Evolutionary conservation across 257 asterid genomes (phyloP), one percentile per base, ranked within the genome.

Genomic region (Salvia miltiorrhiza): DNA sequence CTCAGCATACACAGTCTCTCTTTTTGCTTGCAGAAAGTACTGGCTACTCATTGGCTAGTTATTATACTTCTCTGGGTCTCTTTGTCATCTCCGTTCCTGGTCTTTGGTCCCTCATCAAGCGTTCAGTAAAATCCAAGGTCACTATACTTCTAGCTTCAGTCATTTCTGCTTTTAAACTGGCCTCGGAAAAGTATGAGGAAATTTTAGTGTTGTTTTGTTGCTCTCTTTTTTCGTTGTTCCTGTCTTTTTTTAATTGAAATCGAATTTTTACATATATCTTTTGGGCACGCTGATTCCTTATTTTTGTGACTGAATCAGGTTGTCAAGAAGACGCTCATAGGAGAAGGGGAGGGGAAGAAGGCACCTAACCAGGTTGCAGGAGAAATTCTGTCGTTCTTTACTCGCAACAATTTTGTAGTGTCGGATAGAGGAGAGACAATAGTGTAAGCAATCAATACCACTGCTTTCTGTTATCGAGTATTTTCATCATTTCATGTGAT

Each of bases 121-220:
- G 99, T 14, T 93, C 97, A 4, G 96, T 90, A 57, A 93, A 93
- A 83, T 93, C 99, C 48, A 93, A 93, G 97, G 97, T 89, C n/a
- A 68, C 45, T 20, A 9, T 28, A 14, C 20, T 47, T n/a, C 33
- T 21, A 4, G 24, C 60, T 74, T 35, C 7, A 43, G 13, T 43
- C 30, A 8, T 35, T 73, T 44, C 52, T 23, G 56, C 60, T 43
- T 8, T 28, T 16, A 14, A 45, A 19, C 37, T 30, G 20, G 54
- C 32, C 30, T 45, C 0, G 7, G 35, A 5, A 24, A 40, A 39
- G 47, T 66, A 23, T 2, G 28, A 41, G 10, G 62, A 16, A 13
- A 39, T n/a, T 41, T 6, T 4, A 52, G 21, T 41, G 45, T 40
- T 9, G 12, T 45, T 54, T 39, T 5, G 8, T 20, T 17, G 6